These are phyloP conservation scores for Beta corolliflora DNA, from an alignment of 179 eudicot genomes.

Conservation along the genomic window DNA sequence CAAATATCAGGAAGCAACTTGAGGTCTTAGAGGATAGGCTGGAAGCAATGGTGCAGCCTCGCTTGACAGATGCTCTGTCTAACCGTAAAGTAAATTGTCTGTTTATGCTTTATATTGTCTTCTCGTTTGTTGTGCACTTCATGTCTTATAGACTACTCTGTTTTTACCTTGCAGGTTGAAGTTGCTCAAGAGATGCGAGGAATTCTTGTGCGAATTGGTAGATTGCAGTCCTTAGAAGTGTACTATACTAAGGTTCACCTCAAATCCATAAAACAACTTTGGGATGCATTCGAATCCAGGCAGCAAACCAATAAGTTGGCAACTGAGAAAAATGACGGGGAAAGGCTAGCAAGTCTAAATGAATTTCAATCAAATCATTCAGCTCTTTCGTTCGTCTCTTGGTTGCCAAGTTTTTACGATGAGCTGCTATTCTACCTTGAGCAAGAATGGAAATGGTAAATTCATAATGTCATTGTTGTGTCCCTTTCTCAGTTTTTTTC, in stretches of 20 bases:
- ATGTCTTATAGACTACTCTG: conserved; percentile 1
- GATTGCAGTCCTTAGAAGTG: conserved; percentile 82
- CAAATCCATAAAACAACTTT: conserved; percentile 70
- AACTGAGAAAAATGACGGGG: conserved; percentile 58
- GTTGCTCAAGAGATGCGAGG: conserved; percentile 90
- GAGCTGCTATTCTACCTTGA: conserved; percentile 87
- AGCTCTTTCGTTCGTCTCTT: conserved; percentile 63
- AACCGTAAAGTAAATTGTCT: conserved; percentile 62
- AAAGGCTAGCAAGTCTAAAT: conserved; percentile 47
- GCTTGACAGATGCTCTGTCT: conserved; percentile 80
- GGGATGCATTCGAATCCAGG: conserved; percentile 85
- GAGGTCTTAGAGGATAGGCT: conserved; percentile 95
- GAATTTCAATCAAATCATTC: conserved; percentile 48
- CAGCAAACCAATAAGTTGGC: conserved; percentile 59
- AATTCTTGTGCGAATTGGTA: conserved; percentile 84
- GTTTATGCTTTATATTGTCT: neutral
- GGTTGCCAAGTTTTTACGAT: conserved; percentile 92
- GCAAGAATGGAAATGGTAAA: conserved; percentile 98
- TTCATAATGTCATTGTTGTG: conserved; percentile 3
- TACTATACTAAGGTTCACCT: conserved; percentile 83
- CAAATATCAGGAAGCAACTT: conserved; percentile 92
- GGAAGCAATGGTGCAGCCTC: conserved; percentile 97
- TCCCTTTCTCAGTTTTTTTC: conserved; percentile 12
- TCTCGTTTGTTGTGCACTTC: neutral
- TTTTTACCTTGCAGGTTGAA: conserved; percentile 52